Percentiles rank a stretch among this genome's conserved stretches.
Evolutionary conservation across 345 rosid genomes (phyloP).

Genomic region (Sonneratia caseolaris): DNA sequence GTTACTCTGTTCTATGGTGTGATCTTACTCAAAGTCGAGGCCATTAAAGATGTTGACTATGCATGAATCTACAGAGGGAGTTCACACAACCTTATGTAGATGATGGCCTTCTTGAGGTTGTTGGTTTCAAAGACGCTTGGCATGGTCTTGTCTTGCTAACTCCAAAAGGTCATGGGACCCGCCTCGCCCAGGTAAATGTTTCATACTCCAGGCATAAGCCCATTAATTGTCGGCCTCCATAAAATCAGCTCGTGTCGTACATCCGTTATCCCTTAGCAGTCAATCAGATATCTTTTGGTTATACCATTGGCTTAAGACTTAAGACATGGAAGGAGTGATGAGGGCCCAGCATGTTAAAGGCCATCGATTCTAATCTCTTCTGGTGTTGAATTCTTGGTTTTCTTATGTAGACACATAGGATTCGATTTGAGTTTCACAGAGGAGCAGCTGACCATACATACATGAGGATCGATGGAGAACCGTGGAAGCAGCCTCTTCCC

Average conservation of each 20-base stretch:
- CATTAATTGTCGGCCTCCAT: not conserved
- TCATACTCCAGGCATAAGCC: not conserved
- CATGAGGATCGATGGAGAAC: constrained; percentile 91
- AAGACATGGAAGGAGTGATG: not conserved
- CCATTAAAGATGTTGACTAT: not conserved
- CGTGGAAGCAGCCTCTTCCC: constrained; percentile 86
- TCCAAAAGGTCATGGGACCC: constrained; percentile 87
- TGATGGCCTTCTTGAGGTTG: constrained; percentile 70
- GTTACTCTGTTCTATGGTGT: not conserved
- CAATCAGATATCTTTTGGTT: too few relatives aligned
- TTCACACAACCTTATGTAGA: constrained; percentile 81
- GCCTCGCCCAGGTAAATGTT: constrained; percentile 69
- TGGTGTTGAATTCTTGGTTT: not conserved
- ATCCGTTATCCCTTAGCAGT: not conserved
- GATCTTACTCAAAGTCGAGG: not conserved
- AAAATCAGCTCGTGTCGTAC: not conserved
- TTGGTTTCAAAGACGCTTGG: constrained; percentile 97
- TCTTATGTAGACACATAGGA: constrained; percentile 45
- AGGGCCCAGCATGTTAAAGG: not conserved
- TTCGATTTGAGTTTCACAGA: constrained; percentile 69
- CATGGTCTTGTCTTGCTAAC: constrained; percentile 75
- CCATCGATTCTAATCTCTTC: too few relatives aligned
- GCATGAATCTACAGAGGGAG: constrained; percentile 39
- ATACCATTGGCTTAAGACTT: not conserved
- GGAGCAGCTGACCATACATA: constrained; percentile 59